Conservation (phyloP, 345 rosid species). For the Raphanus sativus region DNA sequence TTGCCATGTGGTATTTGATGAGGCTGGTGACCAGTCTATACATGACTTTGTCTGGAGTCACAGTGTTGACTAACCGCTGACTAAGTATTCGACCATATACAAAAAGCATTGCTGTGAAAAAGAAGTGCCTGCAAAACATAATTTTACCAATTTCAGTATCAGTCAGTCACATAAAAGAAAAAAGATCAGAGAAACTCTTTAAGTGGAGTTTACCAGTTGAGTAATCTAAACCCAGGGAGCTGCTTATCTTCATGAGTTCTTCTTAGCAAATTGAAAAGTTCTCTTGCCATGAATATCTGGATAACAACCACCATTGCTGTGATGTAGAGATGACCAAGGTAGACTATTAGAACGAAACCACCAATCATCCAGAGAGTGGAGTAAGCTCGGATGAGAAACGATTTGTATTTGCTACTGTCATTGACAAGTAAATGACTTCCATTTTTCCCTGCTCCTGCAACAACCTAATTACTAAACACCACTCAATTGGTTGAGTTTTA, state of each 20-base stretch:
- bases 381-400: constrained; percentile 59
- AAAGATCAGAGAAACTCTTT: neutral
- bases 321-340: constrained; percentile 81
- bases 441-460: constrained; percentile 52
- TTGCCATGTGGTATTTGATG: constrained; percentile 76
- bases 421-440: constrained; percentile 61
- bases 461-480: constrained; percentile 45
- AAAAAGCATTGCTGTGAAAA: constrained; percentile 85
- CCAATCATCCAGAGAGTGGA: constrained; percentile 85
- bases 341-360: constrained; percentile 62
- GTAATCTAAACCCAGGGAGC: constrained; percentile 77
- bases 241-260: constrained; percentile 67
- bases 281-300: constrained; percentile 79
- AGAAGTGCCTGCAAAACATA: constrained; percentile 63
- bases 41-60: constrained; percentile 65
- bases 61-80: constrained; percentile 77
- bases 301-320: constrained; percentile 87
- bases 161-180: neutral
- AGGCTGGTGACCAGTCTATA: constrained; percentile 67
- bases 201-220: constrained; percentile 58
- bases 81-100: constrained; percentile 89
- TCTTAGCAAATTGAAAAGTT: constrained; percentile 71
- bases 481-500: neutral
- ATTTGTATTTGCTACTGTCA: constrained; percentile 65
- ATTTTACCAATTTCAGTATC: neutral